Evolutionary conservation across 2,329 filamentous ascomycete genomes (phyloP).

Genomic region (Sphaerulina populicola): DNA sequence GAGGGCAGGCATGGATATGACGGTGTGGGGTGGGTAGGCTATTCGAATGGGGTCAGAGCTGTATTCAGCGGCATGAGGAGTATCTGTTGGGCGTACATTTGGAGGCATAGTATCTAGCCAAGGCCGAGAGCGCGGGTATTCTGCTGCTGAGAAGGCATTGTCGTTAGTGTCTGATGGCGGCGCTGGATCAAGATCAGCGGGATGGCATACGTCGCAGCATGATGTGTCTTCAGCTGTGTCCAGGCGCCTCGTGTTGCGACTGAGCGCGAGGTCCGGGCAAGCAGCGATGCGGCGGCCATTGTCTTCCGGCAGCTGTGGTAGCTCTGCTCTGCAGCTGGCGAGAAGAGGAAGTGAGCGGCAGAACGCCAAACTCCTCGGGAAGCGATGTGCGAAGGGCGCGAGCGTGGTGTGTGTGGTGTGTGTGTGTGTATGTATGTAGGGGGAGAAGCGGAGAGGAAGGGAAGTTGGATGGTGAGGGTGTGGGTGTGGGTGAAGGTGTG

Average conservation of each 20-base stretch:
- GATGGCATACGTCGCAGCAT: constrained; percentile 32
- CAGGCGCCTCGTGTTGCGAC: constrained; percentile 33
- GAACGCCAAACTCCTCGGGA: background rate
- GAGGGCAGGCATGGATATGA: constrained; percentile 96
- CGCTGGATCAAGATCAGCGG: background rate
- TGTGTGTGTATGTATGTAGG: background rate
- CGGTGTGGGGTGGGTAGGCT: constrained; percentile 90
- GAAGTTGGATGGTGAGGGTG: background rate
- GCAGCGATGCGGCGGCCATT: constrained; percentile 48
- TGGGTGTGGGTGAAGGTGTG: background rate
- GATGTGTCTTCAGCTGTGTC: constrained; percentile 29
- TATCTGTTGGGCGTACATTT: constrained; percentile 47
- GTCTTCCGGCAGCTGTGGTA: constrained; percentile 21
- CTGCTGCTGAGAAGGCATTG: constrained; percentile 31
- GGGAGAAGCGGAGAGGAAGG: background rate
- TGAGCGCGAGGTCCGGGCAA: constrained; percentile 40
- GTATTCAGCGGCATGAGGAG: constrained; percentile 1
- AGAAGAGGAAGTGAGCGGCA: background rate
- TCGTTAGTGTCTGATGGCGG: constrained; percentile 9
- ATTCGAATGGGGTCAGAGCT: constrained; percentile 36
- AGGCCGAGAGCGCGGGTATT: constrained; percentile 49
- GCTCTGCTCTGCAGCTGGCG: background rate
- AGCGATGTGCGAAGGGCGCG: background rate
- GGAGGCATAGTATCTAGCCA: constrained; percentile 60
- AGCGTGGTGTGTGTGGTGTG: background rate